Evolutionary conservation across 75 land plant species (phyloP), one percentile per base, ranked within the genome.

Genomic region (Pinus tabuliformis): DNA sequence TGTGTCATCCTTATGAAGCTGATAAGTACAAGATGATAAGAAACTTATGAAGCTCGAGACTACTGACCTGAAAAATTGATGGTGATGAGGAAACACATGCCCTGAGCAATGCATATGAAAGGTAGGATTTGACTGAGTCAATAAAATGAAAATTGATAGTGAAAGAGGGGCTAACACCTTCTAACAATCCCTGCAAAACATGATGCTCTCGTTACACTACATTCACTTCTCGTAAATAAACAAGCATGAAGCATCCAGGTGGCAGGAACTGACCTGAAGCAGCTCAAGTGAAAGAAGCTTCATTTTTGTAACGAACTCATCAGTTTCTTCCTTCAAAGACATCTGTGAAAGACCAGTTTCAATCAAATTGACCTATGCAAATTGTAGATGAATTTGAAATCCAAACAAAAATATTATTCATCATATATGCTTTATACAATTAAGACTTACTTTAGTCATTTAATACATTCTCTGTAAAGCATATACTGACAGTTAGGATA

Each of bases 301-400:
- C 24, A 91, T 92, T 78, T 86, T 97, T 13, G 88, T 86, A 42
- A 89, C 86, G 36, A 97, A 75, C 52, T 97, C 99, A 85, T 97
- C 99, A 75, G 26, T 89, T 28, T 91, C 99, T 79, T 95, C 99
- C 81, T 92, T 97, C 98, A 92, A 94, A 26, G 95, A 91, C 95
- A 97, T 92, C 98, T 97, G 87, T 30, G 83, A 75, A 61, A 63
- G 63, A 57, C 12, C 26, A 73, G 7, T 39, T 58, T 17, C 73
- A 15, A 59, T 54, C 39, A 20, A 42, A 37, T 39, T 42, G 9
- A 4, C 72, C n/a, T 68, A 36, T 36, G 49, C 22, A 39, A 49
- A 66, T 8, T 7, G 21, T 74, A 74, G 76, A 9, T 73, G 5
- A 76, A 36, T 39, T 76, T 13, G 24, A 21, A 4, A 24, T 21